Conservation (phyloP, 2,329 filamentous ascomycete species). For the Ascochyta fabae region DNA sequence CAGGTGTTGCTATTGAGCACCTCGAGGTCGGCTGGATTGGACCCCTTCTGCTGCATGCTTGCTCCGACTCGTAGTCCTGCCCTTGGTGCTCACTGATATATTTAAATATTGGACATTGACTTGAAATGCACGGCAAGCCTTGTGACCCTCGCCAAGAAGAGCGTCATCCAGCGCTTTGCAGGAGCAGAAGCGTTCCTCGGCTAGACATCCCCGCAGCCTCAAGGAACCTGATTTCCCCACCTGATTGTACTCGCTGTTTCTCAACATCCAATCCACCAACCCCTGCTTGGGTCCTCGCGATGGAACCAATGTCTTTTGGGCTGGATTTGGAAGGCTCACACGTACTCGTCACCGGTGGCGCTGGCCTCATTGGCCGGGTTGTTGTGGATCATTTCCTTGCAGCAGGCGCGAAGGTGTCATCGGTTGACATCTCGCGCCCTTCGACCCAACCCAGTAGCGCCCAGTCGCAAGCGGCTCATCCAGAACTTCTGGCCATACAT, state of each 20-base stretch:
- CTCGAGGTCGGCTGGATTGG: background rate
- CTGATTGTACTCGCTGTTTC: background rate
- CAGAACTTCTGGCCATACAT: slow-evolving; percentile 22
- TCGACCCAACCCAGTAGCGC: background rate
- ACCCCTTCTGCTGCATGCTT: background rate
- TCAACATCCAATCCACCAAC: background rate
- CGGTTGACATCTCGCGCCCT: slow-evolving; percentile 39
- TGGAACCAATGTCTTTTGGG: slow-evolving; percentile 27
- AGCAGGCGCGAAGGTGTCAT: slow-evolving; percentile 52
- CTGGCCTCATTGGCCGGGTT: slow-evolving; percentile 50
- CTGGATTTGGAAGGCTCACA: slow-evolving; percentile 49
- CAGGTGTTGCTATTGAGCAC: no score
- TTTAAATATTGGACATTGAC: background rate
- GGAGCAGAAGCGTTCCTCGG: slow-evolving; percentile 1
- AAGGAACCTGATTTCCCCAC: slow-evolving; percentile 12
- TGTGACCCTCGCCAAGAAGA: slow-evolving; percentile 7
- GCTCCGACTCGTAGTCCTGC: background rate
- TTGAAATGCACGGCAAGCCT: background rate
- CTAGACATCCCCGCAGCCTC: slow-evolving; percentile 6
- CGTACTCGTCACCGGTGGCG: slow-evolving; percentile 53
- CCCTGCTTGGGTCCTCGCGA: background rate
- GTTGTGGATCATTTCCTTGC: slow-evolving; percentile 52
- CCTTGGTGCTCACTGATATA: background rate
- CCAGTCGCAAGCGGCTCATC: slow-evolving; percentile 1
- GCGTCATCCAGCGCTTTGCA: background rate